Base-by-base conservation (phyloP, 2,329 filamentous ascomycete genomes). In the Trichoderma pleuroti region DNA sequence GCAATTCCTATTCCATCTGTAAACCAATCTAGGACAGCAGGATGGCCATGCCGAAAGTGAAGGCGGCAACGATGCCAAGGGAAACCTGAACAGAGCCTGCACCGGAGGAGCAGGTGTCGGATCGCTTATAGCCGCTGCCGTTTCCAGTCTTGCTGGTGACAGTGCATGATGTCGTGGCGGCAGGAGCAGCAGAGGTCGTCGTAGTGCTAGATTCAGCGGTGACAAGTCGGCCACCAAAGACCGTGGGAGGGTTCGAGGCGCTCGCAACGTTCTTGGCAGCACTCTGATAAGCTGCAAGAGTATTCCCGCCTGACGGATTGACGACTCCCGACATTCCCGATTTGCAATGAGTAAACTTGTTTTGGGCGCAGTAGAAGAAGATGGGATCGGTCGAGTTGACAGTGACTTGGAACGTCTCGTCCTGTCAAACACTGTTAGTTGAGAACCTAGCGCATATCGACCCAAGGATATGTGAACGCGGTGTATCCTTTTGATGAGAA, bases 321-420 rank as follows among this genome's bases (percentile, higher is more conserved):
- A 77, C 72, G 7, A 72, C 74, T 21, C 73, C 75, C 11, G 74
- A 62, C 76, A 77, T 76, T 28, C 75, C 75, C 39, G 39, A 42
- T 66, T 71, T 66, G 65, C 76, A 77, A 56, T 77, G 73, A 8
- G 57, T 46, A 14, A 71, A 69, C 49, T 14, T 24, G 42, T 56
- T 59, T 14, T 61, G 63, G 7, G 73, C 70, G 60, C 73, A 77
- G 72, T 77, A 77, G 69, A 76, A 75, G 60, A 75, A 73, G 14
- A 77, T 68, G 26, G 76, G 75, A 8, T 75, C 68, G 16, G 74
- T 76, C 18, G 71, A 62, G 63, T 74, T 74, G 52, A 77, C 70
- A 5, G 39, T 70, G 21, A 77, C 75, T 24, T 70, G 71, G 72
- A 76, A 77, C 5, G 73, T 72, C 34, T 75, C 60, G 21, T 68